Evolutionary conservation across 1,284 basidiomycete species (phyloP), one percentile per base, ranked within the genome.

Genomic region (Coniferiporia weirii): DNA sequence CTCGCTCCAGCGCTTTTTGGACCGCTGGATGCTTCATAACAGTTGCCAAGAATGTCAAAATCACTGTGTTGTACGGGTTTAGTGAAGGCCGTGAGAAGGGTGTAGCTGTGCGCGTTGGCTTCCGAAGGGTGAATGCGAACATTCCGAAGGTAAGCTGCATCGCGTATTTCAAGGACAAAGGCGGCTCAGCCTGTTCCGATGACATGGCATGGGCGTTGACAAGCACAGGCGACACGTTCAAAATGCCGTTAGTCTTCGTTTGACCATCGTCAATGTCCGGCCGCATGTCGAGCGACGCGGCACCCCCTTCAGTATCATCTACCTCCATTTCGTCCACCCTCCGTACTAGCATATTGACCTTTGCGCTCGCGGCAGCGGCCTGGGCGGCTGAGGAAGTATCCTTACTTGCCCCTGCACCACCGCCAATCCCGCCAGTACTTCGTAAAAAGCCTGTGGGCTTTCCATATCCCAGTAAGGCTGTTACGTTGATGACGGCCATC

Each of bases 401-500:
- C 74, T 74, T 27, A 71, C 63, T 64, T 15, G 50, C 56, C 8
- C 54, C 53, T 20, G 56, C 57, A 19, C 64, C 59, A 7, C 75
- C 73, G 22, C 70, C 72, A 13, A 78, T 67, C 20, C 73, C 78
- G 44, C 80, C 78, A 34, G 79, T 77, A 61, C 81, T 85, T 57
- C 84, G 79, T 36, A 98, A 74, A 1, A 93, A 71, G 2, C 91
- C 86, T 10, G 79, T 80, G 1, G 85, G 79, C n/a, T 85, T 79
- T 32, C 95, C 95, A 66, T 95, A 98, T 73, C 98, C 94, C 65
- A 98, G 76, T 12, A 97, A 71, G 0, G 90, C 82, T 3, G 84
- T 81, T 17, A 98, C 79, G 70, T 96, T 97, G 67, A 92, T 78
- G 38, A 88, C 76, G 0, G 84, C 95, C 90, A 98, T 95, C 87